phyloP scores from a whole-genome alignment of 495 filamentous ascomycete species.

The Sabuloglossum arenarium region DNA sequence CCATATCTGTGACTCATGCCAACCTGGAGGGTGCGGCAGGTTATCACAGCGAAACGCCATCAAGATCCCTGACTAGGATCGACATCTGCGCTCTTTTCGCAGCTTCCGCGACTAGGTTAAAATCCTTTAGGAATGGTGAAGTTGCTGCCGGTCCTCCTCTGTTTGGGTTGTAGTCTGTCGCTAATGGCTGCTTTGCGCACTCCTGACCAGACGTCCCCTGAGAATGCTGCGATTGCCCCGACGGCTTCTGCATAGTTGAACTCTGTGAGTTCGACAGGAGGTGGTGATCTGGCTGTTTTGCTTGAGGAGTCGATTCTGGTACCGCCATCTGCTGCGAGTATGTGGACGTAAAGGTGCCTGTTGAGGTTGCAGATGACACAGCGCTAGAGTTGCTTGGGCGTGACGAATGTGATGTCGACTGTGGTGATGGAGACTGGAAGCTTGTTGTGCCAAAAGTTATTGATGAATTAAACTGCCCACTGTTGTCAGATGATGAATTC shows the following conservation, averaged over 20 bases:
- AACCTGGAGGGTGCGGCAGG: not conserved
- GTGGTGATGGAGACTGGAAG: not conserved
- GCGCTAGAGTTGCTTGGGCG: not conserved
- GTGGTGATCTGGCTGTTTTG: not conserved
- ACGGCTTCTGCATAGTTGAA: not conserved
- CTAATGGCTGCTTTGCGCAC: not conserved
- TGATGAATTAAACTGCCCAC: not conserved
- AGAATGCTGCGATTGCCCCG: not conserved
- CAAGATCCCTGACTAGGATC: not conserved
- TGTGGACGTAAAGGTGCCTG: not conserved
- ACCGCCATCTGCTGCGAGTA: not conserved
- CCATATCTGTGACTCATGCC: not conserved
- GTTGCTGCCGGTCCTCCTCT: not conserved
- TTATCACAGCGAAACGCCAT: not conserved
- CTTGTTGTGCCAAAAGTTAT: not conserved
- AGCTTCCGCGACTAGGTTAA: not conserved
- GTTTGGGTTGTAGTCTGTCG: not conserved
- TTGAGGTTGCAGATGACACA: not conserved
- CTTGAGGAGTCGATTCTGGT: not conserved
- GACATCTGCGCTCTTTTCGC: not conserved
- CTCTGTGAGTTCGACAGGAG: conserved; percentile 4
- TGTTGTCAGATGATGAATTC: not conserved
- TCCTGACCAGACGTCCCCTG: not conserved
- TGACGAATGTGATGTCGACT: not conserved
- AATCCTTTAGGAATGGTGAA: not conserved